These are phyloP conservation scores for Boletus insuetus DNA, from an alignment of 768 basidiomycete genomes.

Conservation along the genomic window DNA sequence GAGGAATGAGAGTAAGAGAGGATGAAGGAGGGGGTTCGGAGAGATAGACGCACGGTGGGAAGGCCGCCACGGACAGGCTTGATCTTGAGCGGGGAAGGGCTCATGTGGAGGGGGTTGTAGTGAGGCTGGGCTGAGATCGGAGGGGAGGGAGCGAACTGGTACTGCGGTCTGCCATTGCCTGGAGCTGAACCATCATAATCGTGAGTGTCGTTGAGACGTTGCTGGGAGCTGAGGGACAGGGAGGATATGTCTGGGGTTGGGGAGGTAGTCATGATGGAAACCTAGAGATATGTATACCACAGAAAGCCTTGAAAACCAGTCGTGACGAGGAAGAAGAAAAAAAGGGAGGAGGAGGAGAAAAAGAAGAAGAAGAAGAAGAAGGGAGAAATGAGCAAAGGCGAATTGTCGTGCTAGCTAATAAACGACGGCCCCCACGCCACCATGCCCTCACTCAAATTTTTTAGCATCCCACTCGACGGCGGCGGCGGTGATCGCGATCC, in stretches of 20 bases:
- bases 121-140: slow-evolving; percentile 52
- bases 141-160: slow-evolving; percentile 67
- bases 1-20: slow-evolving; percentile 23
- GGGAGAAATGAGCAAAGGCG: not conserved
- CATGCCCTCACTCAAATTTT: slow-evolving; percentile 18
- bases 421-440: slow-evolving; percentile 35
- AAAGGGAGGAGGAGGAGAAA: slow-evolving; percentile 14
- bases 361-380: not conserved
- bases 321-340: slow-evolving; percentile 31
- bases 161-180: slow-evolving; percentile 53
- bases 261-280: slow-evolving; percentile 69
- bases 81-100: slow-evolving; percentile 71
- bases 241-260: slow-evolving; percentile 76
- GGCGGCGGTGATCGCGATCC: slow-evolving; percentile 7
- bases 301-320: slow-evolving; percentile 24
- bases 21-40: slow-evolving; percentile 19
- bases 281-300: slow-evolving; percentile 2
- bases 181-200: slow-evolving; percentile 68
- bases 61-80: slow-evolving; percentile 67
- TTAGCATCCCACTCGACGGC: not conserved
- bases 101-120: slow-evolving; percentile 52
- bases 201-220: slow-evolving; percentile 84
- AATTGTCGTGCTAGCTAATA: not conserved
- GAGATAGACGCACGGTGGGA: slow-evolving; percentile 58
- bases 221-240: slow-evolving; percentile 68